Base-by-base conservation (phyloP, 106 monocot genomes). In the Dioscorea zingiberensis region DNA sequence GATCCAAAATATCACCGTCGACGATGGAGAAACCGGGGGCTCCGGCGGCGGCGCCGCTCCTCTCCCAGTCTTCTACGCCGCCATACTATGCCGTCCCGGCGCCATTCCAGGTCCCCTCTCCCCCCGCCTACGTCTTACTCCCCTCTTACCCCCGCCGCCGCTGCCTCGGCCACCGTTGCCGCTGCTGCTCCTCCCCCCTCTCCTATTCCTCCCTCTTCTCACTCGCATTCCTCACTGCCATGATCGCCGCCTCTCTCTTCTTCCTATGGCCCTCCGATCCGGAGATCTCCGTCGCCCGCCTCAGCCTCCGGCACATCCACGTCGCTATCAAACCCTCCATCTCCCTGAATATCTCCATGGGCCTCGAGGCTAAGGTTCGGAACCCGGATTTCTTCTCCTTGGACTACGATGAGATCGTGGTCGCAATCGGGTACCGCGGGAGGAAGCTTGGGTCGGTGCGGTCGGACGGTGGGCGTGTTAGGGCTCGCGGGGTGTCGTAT, bases 301-400 rank as follows among this genome's bases (percentile, higher is more conserved):
- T 93, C 83, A 23, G 55, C 68, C 76, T 82, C 73, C 64, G 65
- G 44, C 64, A 45, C 77, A 30, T 89, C 75, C 65, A 51, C 58
- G 68, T 90, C 75, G 13, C 51, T 47, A 54, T 74, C 63, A n/a
- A 27, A 47, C 84, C 81, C 8, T 2, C 47, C 23, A 56, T 64
- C 48, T 25, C 71, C 55, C 63, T 94, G 27, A 58, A 73, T 75
- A 44, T 94, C 65, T 66, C 74, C 57, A 54, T 90, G 10, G 58
- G 51, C 23, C 74, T 94, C 55, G 60, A 70, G 19, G 47, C 87
- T 70, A 59, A 74, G 27, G 70, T 94, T 53, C 70, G 69, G 10
- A 94, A 94, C 74, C 76, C 60, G 18, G 80, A 94, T 72, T 83
- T 94, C 73, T 94, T 84, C 76, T 58, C 84, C 17, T 70, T 94